Evolutionary conservation across 2,329 filamentous ascomycete species (phyloP).

Genomic region (Nigrospora sphaerica): DNA sequence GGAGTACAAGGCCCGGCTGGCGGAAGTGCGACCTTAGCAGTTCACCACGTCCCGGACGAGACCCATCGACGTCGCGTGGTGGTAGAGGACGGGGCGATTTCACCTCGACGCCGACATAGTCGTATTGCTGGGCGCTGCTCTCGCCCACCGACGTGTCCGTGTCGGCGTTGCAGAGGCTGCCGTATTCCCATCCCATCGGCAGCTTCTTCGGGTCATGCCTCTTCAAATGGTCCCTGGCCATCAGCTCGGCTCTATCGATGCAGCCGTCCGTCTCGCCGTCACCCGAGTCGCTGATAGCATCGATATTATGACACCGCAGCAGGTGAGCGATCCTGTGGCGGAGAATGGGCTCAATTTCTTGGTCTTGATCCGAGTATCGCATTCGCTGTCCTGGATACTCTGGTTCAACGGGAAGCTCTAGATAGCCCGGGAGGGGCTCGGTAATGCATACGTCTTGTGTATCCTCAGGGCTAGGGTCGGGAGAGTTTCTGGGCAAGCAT

Average conservation of each 20-base stretch:
- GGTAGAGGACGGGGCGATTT: not conserved
- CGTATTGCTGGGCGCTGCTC: not conserved
- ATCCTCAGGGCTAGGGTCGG: not conserved
- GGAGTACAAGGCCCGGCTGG: too few species aligned
- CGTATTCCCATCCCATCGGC: not conserved
- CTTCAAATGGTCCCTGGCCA: not conserved
- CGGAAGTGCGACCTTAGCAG: too few species aligned
- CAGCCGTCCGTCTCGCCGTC: not conserved
- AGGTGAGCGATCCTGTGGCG: not conserved
- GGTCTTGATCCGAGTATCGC: too few species aligned
- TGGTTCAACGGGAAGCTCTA: too few species aligned
- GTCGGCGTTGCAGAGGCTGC: not conserved
- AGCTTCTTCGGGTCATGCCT: too few species aligned
- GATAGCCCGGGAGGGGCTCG: not conserved
- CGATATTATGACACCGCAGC: not conserved
- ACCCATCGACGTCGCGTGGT: not conserved
- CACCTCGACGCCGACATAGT: not conserved
- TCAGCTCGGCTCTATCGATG: not conserved
- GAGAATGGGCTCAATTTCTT: not conserved
- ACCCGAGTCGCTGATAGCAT: slow-evolving; percentile 1
- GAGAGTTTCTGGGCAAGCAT: not conserved
- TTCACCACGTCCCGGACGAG: not conserved
- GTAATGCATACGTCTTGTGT: not conserved
- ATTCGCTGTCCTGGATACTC: too few species aligned
- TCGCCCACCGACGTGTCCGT: not conserved